phyloP scores from a whole-genome alignment of 345 rosid species.

The Eucalyptus urophylla region DNA sequence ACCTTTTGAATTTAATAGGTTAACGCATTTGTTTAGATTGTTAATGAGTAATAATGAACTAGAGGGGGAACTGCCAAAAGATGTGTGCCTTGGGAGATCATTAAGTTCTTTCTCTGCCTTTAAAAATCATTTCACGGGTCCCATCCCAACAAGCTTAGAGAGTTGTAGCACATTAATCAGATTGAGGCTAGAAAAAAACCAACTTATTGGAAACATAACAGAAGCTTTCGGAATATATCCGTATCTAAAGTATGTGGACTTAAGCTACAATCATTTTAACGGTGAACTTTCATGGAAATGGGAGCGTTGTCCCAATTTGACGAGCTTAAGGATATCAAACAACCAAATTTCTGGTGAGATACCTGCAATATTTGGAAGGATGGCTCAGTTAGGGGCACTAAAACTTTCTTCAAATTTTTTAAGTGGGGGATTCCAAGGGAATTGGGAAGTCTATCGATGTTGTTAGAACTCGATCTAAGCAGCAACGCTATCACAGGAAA shows the following conservation, averaged over 20 bases:
- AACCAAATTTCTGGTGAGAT: too few relatives aligned
- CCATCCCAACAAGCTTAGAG: not conserved
- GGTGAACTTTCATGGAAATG: not conserved
- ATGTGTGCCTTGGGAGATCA: too few relatives aligned
- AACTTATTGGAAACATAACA: not conserved
- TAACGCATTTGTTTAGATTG: too few relatives aligned
- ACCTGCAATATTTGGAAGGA: not conserved
- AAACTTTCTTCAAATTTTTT: not conserved
- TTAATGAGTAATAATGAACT: too few relatives aligned
- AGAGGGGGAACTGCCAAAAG: too few relatives aligned
- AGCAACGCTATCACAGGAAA: not conserved
- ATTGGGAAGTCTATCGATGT: not conserved
- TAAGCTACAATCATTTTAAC: not conserved
- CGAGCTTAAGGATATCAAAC: not conserved
- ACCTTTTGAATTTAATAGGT: not conserved
- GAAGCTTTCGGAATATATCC: not conserved
- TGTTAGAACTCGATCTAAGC: not conserved
- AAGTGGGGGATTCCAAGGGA: not conserved
- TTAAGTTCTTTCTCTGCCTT: accelerated
- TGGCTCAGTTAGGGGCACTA: accelerated
- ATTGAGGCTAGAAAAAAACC: not conserved
- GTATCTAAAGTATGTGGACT: not conserved
- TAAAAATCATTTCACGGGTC: not conserved
- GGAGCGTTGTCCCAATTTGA: not conserved
- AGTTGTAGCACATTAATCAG: not conserved